These are phyloP conservation scores for Backusella macrospora DNA, from an alignment of 192 early-diverging fungal genomes.

Conservation along the genomic window DNA sequence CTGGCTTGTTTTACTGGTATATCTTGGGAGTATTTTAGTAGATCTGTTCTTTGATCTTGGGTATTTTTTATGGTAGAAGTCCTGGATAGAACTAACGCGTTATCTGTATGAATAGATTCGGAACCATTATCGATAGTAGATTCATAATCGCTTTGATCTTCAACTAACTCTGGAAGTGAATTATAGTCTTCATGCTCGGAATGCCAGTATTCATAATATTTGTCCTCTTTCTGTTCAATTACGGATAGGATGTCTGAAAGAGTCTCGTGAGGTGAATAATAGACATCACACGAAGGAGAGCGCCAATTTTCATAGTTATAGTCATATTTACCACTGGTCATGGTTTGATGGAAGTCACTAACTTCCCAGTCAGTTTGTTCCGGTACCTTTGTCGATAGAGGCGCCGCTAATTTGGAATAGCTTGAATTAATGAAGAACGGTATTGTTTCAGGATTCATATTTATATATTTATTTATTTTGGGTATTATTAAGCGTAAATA, in stretches of 20 bases:
- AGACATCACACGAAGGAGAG: not conserved
- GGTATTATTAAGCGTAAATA: not conserved
- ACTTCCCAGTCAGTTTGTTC: not conserved
- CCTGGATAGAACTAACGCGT: not conserved
- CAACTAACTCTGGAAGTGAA: not conserved
- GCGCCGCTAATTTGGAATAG: not conserved
- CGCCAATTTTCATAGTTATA: not conserved
- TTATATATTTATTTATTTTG: conserved; percentile 10
- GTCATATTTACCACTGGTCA: not conserved
- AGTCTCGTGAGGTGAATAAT: not conserved
- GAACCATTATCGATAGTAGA: not conserved
- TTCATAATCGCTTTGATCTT: not conserved
- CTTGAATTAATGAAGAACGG: not conserved
- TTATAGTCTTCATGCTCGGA: not conserved
- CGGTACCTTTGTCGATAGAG: conserved; percentile 6
- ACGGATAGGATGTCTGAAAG: not conserved
- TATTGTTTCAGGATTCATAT: not conserved
- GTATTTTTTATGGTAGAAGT: not conserved
- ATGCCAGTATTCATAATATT: not conserved
- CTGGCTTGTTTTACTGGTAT: not conserved
- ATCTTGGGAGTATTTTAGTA: not conserved
- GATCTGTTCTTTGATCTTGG: not conserved
- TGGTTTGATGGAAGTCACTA: not conserved
- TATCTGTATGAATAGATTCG: not conserved
- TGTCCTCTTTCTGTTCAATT: not conserved